These are phyloP conservation scores for Phalaenopsis hybrid DNA, from an alignment of 116 monocot species.

Conservation along the genomic window DNA sequence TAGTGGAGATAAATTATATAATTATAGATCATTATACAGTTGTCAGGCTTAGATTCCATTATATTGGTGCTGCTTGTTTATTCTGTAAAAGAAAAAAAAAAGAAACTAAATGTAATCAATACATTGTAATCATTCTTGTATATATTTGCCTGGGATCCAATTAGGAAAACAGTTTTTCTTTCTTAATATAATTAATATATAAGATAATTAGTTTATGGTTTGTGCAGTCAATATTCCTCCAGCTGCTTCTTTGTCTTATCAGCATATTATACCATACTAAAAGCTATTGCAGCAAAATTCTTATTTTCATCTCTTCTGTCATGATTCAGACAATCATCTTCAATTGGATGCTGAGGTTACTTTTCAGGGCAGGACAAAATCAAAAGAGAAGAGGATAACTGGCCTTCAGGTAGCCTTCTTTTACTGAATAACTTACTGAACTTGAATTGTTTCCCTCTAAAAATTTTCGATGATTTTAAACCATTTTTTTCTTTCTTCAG, in stretches of 20 bases:
- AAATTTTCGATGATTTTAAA: background rate
- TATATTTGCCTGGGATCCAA: background rate
- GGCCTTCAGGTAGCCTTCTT: constrained; percentile 63
- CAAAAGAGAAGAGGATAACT: constrained; percentile 57
- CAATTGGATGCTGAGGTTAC: constrained; percentile 41
- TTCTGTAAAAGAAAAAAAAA: no score
- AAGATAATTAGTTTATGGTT: no score
- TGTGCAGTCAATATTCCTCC: no score
- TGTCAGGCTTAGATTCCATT: background rate
- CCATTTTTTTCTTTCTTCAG: constrained; percentile 29
- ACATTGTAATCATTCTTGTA: background rate
- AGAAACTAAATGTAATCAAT: background rate
- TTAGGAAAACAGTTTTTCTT: background rate
- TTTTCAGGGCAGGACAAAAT: constrained; percentile 72
- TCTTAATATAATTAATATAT: background rate
- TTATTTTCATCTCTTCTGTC: background rate
- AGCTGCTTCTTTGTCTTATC: no score
- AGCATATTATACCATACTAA: background rate
- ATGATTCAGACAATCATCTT: constrained; percentile 51
- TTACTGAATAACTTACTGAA: constrained; percentile 1
- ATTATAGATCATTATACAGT: background rate
- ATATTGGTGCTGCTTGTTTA: background rate
- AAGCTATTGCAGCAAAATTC: background rate
- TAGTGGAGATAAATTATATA: background rate
- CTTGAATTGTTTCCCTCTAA: background rate